Base-by-base conservation (phyloP, 2,329 filamentous ascomycete genomes). In the Ceratocystis ficicola region DNA sequence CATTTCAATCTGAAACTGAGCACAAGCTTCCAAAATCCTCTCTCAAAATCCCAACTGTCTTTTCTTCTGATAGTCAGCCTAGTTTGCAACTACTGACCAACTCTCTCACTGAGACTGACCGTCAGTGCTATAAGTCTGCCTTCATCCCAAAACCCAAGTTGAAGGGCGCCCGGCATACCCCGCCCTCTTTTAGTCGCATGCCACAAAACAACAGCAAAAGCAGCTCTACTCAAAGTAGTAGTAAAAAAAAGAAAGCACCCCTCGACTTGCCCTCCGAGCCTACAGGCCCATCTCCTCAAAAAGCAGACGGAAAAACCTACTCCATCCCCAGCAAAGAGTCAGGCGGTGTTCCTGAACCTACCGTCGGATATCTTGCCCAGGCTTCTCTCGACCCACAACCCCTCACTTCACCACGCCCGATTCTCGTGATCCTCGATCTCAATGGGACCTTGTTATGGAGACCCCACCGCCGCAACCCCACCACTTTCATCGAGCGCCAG, bases 391-490 rank as follows among this genome's bases (percentile, higher is more conserved):
- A 76, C 0, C 79, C 83, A 0, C 71, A 73, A 32, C 69, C 70
- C 17, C 74, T 82, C 2, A 48, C 74, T 0, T 63, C 74, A 0
- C 81, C 86, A 1, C 83, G 83, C 50, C 82, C 81, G 17, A 81
- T 96, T 44, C 84, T 99, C 25, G 79, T 99, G 63, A 83, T 97
- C 60, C 83, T 97, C 68, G 94, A 99, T 75, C 83, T 99, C 46
- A 99, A 97, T 74, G 94, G 94, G 69, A 96, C 93, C 0, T 80
- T 99, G 0, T 81, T 97, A 44, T 81, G 83, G 76, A 87, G 94
- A 4, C 86, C 85, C 7, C 79, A 78, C 64, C 77, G 78, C 59
- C 71, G 76, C 2, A 72, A 71, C 1, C 75, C 76, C 5, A 80
- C 78, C 8, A 73, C 74, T 52, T 89, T 91, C 73, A 76, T 85